Base-by-base conservation (phyloP, 2,329 filamentous ascomycete species). In the Xylaria sp. region DNA sequence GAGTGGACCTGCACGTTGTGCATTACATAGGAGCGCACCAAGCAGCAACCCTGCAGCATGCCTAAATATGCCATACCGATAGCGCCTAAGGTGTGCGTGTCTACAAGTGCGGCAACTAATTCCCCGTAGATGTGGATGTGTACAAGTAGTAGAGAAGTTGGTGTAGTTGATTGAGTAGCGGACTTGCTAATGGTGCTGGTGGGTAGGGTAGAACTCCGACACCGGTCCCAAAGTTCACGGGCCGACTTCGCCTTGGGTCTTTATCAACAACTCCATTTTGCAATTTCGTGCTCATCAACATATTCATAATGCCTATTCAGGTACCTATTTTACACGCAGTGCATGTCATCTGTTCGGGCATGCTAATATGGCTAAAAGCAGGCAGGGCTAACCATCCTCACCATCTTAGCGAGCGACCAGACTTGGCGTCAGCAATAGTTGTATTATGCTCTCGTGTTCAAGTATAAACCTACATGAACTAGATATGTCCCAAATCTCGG, bases 201-300 rank as follows among this genome's bases (percentile, higher is more conserved):
- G 39, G 46, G 18, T 48, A 23, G 18, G 23, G 30, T 12, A 30
- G 3, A 50, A 8, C 25, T 43, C 65, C 65, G 67, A 32, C 50
- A 66, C 50, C 67, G 67, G 67, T 45, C 13, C 20, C 63, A 66
- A 66, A 66, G 41, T 66, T 32, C n/a, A 15, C 30, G 46, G 45
- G 58, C 67, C 67, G 66, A 68, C 63, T 66, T 66, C 67, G 59
- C 60, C 59, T 55, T 41, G 36, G 23, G 34, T 25, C 36, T 52
- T 39, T 50, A 55, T 52, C 48, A 32, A 55, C 65, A 43, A 65
- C 63, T 59, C 59, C 32, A 56, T 60, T 48, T 52, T 59, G 39
- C 30, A 45, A 25, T 60, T 66, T 66, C 50, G 60, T 63, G 43
- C 55, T 66, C 60, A 63, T 3, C 58, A 59, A 60, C 36, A 63